Percentiles rank a stretch among this genome's conserved stretches.
Evolutionary conservation across 2,329 filamentous ascomycete species (phyloP).

Genomic region (Coniochaeta hoffmannii): DNA sequence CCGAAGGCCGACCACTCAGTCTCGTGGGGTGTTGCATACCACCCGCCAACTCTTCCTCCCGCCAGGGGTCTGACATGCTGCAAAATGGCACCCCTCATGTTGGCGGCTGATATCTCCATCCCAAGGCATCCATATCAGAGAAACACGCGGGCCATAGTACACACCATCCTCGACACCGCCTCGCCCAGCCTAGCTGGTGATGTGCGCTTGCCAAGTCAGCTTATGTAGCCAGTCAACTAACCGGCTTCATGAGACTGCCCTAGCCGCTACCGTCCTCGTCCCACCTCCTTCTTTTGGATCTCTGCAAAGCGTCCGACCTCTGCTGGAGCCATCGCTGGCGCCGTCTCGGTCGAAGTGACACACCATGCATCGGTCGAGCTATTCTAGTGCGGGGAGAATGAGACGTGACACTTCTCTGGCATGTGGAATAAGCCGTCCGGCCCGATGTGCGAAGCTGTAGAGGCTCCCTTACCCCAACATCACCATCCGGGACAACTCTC

Average conservation of each 20-base stretch:
- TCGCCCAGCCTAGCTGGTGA: neutral
- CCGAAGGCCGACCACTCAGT: neutral
- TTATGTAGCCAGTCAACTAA: too few relatives aligned
- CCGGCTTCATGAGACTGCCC: neutral
- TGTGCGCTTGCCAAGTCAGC: neutral
- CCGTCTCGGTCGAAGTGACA: neutral
- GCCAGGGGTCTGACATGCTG: neutral
- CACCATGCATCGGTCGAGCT: neutral
- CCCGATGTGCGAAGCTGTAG: neutral
- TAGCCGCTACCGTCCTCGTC: neutral
- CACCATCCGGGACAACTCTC: neutral
- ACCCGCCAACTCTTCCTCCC: neutral
- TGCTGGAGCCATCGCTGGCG: too few relatives aligned
- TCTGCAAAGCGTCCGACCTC: neutral
- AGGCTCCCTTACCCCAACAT: neutral
- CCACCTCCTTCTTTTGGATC: neutral
- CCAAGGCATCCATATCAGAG: neutral
- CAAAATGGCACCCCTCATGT: neutral
- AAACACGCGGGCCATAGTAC: neutral
- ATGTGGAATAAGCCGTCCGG: neutral
- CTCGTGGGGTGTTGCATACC: neutral
- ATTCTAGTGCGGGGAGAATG: constrained; percentile 1
- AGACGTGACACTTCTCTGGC: neutral
- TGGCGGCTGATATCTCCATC: neutral
- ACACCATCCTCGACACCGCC: neutral